These are phyloP conservation scores for Parathielavia appendiculata DNA, from an alignment of 495 filamentous ascomycete species.

Conservation along the genomic window DNA sequence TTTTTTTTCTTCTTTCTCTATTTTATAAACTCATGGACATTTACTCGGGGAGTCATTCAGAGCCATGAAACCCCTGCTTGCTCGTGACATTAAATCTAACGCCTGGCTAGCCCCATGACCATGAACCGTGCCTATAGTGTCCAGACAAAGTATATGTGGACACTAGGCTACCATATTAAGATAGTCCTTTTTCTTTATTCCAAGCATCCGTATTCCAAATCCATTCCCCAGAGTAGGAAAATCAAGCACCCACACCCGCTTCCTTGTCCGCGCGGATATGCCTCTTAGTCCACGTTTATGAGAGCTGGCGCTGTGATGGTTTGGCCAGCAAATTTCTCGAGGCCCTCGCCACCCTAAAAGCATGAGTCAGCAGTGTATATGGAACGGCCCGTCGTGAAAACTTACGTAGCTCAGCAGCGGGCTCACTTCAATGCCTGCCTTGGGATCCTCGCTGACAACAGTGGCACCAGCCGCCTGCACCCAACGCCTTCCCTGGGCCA, in stretches of 20 bases:
- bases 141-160: no score
- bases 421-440: constrained; percentile 81
- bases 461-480: constrained; percentile 68
- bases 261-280: not conserved
- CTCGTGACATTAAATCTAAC: no score
- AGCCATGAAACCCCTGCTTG: no score
- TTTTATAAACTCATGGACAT: constrained; percentile 3
- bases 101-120: no score
- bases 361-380: constrained; percentile 27
- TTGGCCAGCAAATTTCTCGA: constrained; percentile 68
- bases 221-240: no score
- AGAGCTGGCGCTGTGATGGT: constrained; percentile 72
- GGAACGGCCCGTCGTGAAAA: constrained; percentile 24
- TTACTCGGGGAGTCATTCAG: not conserved
- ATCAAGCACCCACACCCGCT: not conserved
- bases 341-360: constrained; percentile 78
- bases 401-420: constrained; percentile 94
- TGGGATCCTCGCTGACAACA: constrained; percentile 63
- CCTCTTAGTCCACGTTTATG: not conserved
- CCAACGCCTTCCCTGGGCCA: constrained; percentile 84
- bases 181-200: not conserved
- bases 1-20: constrained; percentile 7
- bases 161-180: not conserved
- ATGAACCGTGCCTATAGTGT: no score
- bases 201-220: no score